A percentile compares a stretch with the other conserved stretches of the same genome.
Evolutionary conservation across 495 filamentous ascomycete species (phyloP).

Genomic region (Schizothecium vesticola): DNA sequence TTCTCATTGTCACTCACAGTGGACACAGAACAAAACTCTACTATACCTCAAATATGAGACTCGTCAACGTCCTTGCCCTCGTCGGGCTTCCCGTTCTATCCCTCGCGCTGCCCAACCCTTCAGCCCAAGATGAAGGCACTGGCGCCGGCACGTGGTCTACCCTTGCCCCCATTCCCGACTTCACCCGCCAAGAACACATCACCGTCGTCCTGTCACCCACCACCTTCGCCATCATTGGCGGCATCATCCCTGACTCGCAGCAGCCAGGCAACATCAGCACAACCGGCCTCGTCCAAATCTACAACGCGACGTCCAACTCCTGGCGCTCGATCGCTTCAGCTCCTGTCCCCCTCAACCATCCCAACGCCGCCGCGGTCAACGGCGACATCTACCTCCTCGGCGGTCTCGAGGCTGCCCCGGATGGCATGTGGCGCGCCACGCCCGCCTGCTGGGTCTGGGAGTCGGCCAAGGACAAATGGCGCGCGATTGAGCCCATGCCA

Average conservation of each 20-base stretch:
- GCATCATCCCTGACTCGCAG: conserved; percentile 10
- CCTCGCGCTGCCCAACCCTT: background rate
- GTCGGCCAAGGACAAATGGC: conserved; percentile 29
- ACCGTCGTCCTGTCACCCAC: conserved; percentile 67
- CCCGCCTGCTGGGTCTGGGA: conserved; percentile 54
- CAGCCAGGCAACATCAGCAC: conserved; percentile 22
- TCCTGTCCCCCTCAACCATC: conserved; percentile 54
- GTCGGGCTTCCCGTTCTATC: background rate
- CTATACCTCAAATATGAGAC: conserved; percentile 10
- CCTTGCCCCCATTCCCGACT: conserved; percentile 69
- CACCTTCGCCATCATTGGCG: conserved; percentile 30
- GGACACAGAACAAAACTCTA: background rate
- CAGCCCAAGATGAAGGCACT: background rate
- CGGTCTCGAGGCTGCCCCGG: conserved; percentile 84
- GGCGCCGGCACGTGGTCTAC: conserved; percentile 46
- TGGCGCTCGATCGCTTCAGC: conserved; percentile 53
- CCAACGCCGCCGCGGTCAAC: conserved; percentile 42
- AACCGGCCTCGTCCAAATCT: conserved; percentile 74
- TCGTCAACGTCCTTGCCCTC: conserved; percentile 5
- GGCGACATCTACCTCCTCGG: conserved; percentile 64
- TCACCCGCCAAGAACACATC: conserved; percentile 59
- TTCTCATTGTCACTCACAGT: too few species aligned
- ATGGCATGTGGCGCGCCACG: conserved; percentile 59
- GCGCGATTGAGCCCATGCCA: conserved; percentile 18
- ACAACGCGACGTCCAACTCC: conserved; percentile 60